phyloP scores from a whole-genome alignment of 352 stramenopile genomes.

The Phytophthora uliginosa region DNA sequence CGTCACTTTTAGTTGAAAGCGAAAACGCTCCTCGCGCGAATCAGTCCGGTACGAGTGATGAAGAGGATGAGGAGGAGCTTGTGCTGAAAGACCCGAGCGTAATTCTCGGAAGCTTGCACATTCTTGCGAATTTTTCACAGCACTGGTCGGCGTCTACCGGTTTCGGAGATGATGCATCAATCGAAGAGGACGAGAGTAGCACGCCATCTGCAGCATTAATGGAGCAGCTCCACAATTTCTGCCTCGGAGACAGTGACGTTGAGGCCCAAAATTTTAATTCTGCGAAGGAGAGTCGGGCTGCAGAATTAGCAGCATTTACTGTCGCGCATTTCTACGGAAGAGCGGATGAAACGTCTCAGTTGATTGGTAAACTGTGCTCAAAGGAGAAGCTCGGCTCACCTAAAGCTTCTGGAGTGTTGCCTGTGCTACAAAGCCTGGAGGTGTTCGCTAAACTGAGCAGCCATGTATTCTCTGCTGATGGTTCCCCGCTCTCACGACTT shows the following conservation, averaged over 20 bases:
- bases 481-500: conserved; percentile 38
- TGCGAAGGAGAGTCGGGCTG: conserved; percentile 47
- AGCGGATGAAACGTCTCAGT: conserved; percentile 39
- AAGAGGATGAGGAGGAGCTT: conserved; percentile 47
- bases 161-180: conserved; percentile 20
- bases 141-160: conserved; percentile 46
- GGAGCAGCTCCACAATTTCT: conserved; percentile 62
- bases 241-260: conserved; percentile 43
- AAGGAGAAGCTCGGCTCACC: conserved; percentile 54
- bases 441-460: conserved; percentile 73
- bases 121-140: conserved; percentile 66
- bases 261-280: conserved; percentile 35
- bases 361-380: conserved; percentile 63
- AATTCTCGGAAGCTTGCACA: conserved; percentile 55
- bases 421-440: conserved; percentile 67
- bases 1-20: conserved; percentile 53
- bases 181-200: conserved; percentile 29
- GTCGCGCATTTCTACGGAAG: conserved; percentile 62
- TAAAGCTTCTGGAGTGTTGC: conserved; percentile 28
- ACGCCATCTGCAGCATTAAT: conserved; percentile 44
- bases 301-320: conserved; percentile 61
- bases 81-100: conserved; percentile 54
- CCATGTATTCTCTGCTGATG: conserved; percentile 32
- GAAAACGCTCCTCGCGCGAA: conserved; percentile 4
- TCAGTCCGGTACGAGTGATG: conserved; percentile 26